These are phyloP conservation scores for Cordyceps cateniannulata DNA, from an alignment of 2,329 filamentous ascomycete genomes.

Conservation along the genomic window DNA sequence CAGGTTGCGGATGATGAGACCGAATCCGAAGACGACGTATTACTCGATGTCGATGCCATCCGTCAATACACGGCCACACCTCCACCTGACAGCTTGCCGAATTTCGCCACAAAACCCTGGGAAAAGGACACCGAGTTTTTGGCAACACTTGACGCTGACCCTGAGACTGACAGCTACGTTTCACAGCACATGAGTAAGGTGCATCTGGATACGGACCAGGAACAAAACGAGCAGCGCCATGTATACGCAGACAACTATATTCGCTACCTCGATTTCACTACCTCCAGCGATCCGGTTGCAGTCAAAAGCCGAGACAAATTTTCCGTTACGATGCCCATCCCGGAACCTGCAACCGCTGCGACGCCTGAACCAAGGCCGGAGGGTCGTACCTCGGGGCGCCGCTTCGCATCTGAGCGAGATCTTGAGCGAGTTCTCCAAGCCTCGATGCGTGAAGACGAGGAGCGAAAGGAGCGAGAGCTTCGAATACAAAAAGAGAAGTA, in stretches of 20 bases:
- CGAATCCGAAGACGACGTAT: slow-evolving; percentile 48
- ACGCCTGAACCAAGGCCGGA: slow-evolving; percentile 52
- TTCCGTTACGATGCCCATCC: slow-evolving; percentile 30
- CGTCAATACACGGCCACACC: slow-evolving; percentile 49
- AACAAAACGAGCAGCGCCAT: slow-evolving; percentile 34
- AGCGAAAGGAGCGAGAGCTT: slow-evolving; percentile 60
- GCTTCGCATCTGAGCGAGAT: slow-evolving; percentile 67
- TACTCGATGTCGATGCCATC: slow-evolving; percentile 40
- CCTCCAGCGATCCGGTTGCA: slow-evolving; percentile 48
- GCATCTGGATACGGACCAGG: slow-evolving; percentile 26
- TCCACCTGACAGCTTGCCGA: slow-evolving; percentile 46
- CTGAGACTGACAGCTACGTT: slow-evolving; percentile 39
- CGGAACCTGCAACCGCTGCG: slow-evolving; percentile 28
- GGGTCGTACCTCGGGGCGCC: slow-evolving; percentile 44
- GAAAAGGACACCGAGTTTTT: slow-evolving; percentile 40
- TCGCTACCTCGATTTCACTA: slow-evolving; percentile 48
- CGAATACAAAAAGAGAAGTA: slow-evolving; percentile 61
- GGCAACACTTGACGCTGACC: slow-evolving; percentile 33
- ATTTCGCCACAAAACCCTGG: slow-evolving; percentile 41
- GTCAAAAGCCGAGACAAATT: slow-evolving; percentile 51
- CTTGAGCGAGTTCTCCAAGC: slow-evolving; percentile 66
- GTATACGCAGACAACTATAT: slow-evolving; percentile 43
- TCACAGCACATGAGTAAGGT: slow-evolving; percentile 38
- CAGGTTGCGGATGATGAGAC: slow-evolving; percentile 46
- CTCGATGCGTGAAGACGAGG: slow-evolving; percentile 64